Evolutionary conservation across 139 green algal genomes (phyloP).

Genomic region (Nannochloris sp.): DNA sequence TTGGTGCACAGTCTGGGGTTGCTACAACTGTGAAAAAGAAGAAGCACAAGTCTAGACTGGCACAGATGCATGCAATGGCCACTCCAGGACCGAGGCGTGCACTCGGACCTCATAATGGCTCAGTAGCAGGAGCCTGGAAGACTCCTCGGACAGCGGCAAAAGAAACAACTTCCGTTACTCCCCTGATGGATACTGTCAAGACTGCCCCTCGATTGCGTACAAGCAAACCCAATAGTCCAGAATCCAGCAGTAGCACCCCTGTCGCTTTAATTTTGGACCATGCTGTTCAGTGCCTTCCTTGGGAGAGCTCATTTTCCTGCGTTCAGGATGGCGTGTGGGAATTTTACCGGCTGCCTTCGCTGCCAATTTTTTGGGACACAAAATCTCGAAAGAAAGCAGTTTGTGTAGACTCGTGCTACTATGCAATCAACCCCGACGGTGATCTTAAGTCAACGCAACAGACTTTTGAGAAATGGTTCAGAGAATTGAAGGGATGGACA

Average conservation of each 20-base stretch:
- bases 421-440: conserved; percentile 77
- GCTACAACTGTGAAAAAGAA: conserved; percentile 5
- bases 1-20: no score
- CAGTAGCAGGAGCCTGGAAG: no score
- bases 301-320: conserved; percentile 55
- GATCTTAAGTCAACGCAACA: conserved; percentile 71
- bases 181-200: no score
- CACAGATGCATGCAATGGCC: background rate
- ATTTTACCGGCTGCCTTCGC: conserved; percentile 41
- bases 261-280: conserved; percentile 53
- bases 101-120: background rate
- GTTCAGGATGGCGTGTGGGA: background rate
- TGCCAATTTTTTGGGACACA: conserved; percentile 23
- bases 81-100: background rate
- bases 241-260: background rate
- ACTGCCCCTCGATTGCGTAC: no score
- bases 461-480: conserved; percentile 65
- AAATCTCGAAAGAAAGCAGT: conserved; percentile 7
- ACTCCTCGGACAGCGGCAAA: no score
- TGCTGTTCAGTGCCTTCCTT: conserved; percentile 57
- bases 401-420: conserved; percentile 43
- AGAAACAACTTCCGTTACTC: no score
- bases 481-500: conserved; percentile 49
- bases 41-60: conserved; percentile 11
- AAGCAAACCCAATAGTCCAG: no score